Evolutionary conservation across 176 grass and related monocot genomes (phyloP), one percentile per base, ranked within the genome.

Genomic region (Musa schizocarpa): DNA sequence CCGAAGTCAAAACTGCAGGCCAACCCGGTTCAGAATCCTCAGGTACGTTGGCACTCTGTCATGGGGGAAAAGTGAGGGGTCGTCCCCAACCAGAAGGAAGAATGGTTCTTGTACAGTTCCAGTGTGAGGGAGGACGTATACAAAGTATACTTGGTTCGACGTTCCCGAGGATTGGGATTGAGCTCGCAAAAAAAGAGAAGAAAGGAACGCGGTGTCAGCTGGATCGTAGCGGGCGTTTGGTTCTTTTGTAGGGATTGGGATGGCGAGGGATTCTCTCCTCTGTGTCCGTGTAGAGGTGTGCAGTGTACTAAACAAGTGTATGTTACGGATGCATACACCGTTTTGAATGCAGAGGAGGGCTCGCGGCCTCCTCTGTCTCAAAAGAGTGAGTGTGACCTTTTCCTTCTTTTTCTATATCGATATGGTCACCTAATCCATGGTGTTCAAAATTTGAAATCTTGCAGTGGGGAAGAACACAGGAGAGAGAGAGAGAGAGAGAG

Each of bases 211-310:
- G 3, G 48, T n/a, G 16, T 19, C 66, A 49, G 29, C 58, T 74
- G 72, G 72, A 74, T n/a, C 9, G 14, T 74, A 74, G 72, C 54
- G 53, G 54, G 13, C 25, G 72, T 59, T 74, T 48, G 72, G 54
- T 74, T 59, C 54, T 43, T 58, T 74, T 58, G 53, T 74, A 74
- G 72, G 24, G 72, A 59, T 59, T 23, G 54, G 19, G 54, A 27
- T n/a, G 72, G 53, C 25, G 53, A 74, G 72, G 58, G 72, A 74
- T 74, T 74, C 72, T 43, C 52, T 58, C 23, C 71, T 74, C 72
- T 59, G 72, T 58, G 24, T 58, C 10, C 9, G 72, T 48, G 72
- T 21, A 0, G 51, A 71, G 65, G 3, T 43, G 34, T 43, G 34
- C 34, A 4, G 34, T 43, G 34, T 43, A 43, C 34, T 43, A 43